Base-by-base conservation (phyloP, 2,329 filamentous ascomycete species). In the Fusarium xylarioides region DNA sequence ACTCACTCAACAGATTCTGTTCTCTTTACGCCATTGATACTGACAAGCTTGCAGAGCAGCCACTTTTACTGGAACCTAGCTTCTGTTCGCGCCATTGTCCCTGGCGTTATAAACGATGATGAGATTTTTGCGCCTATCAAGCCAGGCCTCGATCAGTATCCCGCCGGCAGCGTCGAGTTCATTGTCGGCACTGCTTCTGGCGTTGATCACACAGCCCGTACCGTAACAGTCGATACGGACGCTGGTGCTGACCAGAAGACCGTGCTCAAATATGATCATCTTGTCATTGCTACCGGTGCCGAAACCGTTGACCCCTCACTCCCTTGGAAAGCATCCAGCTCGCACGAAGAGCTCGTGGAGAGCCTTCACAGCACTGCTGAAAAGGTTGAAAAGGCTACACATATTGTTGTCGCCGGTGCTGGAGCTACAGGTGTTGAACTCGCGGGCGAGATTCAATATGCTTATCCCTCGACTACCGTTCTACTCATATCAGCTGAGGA, bases 41-140 rank as follows among this genome's bases (percentile, higher is more conserved):
- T 62, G 53, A 61, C 30, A 66, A 38, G 21, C 12, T 55, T 30
- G 37, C 46, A 89, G 86, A 89, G 85, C 73, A 85, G 82, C 69
- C 87, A 90, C 74, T 87, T 90, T 73, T 90, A 85, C 82, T 89
- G 87, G 88, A 89, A 89, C 79, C 62, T 89, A 10, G 88, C 87
- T 32, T 84, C 88, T 2, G 85, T 89, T 47, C 86, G 88, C 52
- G 87, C 86, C 79, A 84, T 90, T 69, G 80, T 90, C 50, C 87
- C 88, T 6, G 85, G 83, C 42, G 70, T 82, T 54, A 71, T 89
- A 76, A 82, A 82, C 42, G 86, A 88, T 68, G 84, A 87, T 16
- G 81, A 88, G 71, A 80, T 89, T 72, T 83, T 86, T 77, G 82
- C 82, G 57, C 83, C 87, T 38, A 86, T 90, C 60, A 82, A 82